Evolutionary conservation across 805 yeast species (phyloP), one percentile per base, ranked within the genome.

Genomic region (Starmera dryadoides): DNA sequence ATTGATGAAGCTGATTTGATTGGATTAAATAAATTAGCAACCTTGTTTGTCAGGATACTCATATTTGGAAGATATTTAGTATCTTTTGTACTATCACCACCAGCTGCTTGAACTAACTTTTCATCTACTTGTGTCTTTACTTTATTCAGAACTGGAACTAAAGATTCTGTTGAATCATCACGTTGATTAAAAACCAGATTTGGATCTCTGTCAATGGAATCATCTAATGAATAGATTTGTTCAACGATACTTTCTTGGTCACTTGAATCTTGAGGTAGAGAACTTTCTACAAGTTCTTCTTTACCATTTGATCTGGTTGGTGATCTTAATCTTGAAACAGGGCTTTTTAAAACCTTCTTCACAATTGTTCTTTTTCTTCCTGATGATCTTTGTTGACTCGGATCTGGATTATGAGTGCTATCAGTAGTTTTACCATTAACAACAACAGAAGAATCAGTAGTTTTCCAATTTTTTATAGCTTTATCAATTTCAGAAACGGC

Each of bases 401-500:
- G n/a, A 6, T 3, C 26, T 33, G 25, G 5, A 14, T 37, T 15
- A 22, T 40, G 20, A 10, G 50, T 47, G 17, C 46, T 44, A 23
- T 45, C 49, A 18, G 33, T 15, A 16, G 42, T 33, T 8, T 29
- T n/a, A 7, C 43, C 50, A 5, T 12, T 31, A 4, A 37, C 14
- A 4, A 18, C 14, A 5, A 37, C 14, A 4, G 21, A 12, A 5
- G 15, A 10, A 3, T 37, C 17, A 9, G 19, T 14, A 3, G 29
- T 11, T 1, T 52, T 44, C 9, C 63, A 57, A 15, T 58, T 55
- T 14, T 61, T 56, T 30, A 79, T 56, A 0, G 63, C 63, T 2
- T 63, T 53, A 36, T 64, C 63, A 36, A 80, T 64, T 2, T 61
- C 60, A 4, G 53, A 43, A 4, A 62, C 60, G 2, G 73, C 74